These are phyloP conservation scores for Rhododendron molle DNA, from an alignment of 148 eudicot genomes.

Conservation along the genomic window DNA sequence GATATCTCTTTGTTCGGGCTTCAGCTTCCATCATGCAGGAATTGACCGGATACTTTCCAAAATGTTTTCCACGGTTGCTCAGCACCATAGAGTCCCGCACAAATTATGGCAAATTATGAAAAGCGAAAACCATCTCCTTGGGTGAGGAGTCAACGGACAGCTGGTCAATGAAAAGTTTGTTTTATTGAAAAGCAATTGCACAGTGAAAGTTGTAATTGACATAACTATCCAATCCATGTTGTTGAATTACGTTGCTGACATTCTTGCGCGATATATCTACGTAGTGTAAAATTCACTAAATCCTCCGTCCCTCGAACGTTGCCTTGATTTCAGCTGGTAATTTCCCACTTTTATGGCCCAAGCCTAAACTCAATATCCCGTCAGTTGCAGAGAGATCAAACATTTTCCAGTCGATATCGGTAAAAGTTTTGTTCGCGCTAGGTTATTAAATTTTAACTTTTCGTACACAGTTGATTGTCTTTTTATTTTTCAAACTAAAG, in stretches of 20 bases:
- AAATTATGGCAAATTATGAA: neutral
- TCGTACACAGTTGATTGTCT: no score
- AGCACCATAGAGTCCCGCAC: neutral
- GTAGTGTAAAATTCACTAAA: neutral
- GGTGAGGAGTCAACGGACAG: neutral
- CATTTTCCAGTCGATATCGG: no score
- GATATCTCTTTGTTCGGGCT: neutral
- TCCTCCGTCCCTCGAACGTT: neutral
- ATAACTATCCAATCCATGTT: neutral
- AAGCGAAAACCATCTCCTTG: neutral
- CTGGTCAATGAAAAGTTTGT: neutral
- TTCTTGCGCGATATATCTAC: neutral
- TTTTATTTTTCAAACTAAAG: no score
- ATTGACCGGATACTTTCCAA: neutral
- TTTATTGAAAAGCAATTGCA: neutral
- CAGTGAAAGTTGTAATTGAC: neutral
- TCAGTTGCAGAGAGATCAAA: no score
- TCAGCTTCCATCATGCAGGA: neutral
- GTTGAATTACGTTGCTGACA: neutral
- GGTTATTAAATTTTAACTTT: no score
- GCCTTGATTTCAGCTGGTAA: neutral
- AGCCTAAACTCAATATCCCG: no score
- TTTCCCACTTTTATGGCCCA: no score
- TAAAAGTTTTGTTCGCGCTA: no score
- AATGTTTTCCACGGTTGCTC: neutral